Percentiles rank a stretch among this genome's conserved stretches.
Conservation (phyloP, 495 filamentous ascomycete genomes). For the Lepidopterella palustris region DNA sequence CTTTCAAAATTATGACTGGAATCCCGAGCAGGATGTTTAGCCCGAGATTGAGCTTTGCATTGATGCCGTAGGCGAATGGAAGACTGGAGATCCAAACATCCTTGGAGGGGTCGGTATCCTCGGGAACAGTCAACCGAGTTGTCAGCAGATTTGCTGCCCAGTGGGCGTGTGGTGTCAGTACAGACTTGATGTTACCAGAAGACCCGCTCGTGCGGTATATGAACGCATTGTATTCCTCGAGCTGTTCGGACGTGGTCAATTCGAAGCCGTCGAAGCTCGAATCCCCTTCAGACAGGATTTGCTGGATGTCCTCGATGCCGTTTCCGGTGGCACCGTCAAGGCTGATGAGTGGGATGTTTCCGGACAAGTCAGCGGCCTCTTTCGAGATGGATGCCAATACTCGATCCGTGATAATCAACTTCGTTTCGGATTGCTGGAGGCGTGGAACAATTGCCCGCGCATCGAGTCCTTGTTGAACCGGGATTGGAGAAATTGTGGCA, state of each 20-base stretch:
- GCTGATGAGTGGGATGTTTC: constrained; percentile 3
- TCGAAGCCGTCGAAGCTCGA: neutral
- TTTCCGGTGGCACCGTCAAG: neutral
- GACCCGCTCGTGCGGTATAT: constrained; percentile 31
- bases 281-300: neutral
- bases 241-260: neutral
- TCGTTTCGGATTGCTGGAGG: constrained; percentile 11
- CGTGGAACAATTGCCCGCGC: constrained; percentile 6
- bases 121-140: constrained; percentile 20
- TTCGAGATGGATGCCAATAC: neutral
- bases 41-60: constrained; percentile 28
- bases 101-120: constrained; percentile 16
- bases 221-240: constrained; percentile 12
- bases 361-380: constrained; percentile 6
- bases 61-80: constrained; percentile 29
- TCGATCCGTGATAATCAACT: constrained; percentile 10
- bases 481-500: constrained; percentile 14
- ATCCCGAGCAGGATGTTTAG: constrained; percentile 29
- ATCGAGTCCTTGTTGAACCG: constrained; percentile 9
- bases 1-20: constrained; percentile 24
- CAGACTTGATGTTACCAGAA: constrained; percentile 27
- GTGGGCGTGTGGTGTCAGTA: constrained; percentile 29
- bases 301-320: neutral
- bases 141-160: constrained; percentile 21
- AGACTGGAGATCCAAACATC: constrained; percentile 27